Conservation (phyloP, 164 flowering plant species). For the Saururus chinensis region DNA sequence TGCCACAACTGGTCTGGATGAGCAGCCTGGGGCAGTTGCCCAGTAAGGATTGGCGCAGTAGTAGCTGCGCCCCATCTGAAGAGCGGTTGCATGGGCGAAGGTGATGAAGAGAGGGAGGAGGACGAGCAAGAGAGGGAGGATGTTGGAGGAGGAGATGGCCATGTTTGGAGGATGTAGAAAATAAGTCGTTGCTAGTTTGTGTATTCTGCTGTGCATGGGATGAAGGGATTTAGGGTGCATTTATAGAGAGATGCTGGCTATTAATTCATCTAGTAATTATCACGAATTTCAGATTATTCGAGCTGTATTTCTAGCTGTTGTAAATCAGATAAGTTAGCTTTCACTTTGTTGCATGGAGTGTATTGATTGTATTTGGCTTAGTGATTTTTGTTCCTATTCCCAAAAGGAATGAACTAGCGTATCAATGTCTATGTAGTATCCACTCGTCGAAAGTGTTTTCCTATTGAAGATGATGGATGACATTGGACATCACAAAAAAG, state of each 20-base stretch:
- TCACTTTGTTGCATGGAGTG: too few species aligned
- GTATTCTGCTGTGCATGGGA: not conserved
- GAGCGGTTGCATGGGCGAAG: not conserved
- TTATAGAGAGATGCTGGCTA: not conserved
- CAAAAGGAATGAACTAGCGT: too few species aligned
- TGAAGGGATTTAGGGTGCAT: not conserved
- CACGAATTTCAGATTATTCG: too few species aligned
- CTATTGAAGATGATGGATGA: not conserved
- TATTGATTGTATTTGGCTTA: too few species aligned
- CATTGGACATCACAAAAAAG: not conserved
- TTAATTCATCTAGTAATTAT: too few species aligned
- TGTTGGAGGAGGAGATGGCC: not conserved
- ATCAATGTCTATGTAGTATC: too few species aligned
- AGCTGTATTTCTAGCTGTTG: too few species aligned
- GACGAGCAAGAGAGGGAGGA: not conserved
- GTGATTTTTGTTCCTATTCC: too few species aligned
- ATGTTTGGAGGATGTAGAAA: not conserved
- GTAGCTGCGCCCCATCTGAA: not conserved
- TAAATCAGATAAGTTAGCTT: too few species aligned
- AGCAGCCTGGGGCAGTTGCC: not conserved
- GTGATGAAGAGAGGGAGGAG: not conserved
- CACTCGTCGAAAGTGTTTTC: not conserved
- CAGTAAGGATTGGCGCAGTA: too few species aligned
- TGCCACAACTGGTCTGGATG: not conserved
- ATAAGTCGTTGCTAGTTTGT: not conserved